Evolutionary conservation across 225 moss, liverwort and hornwort species (phyloP), one percentile per base, ranked within the genome.

Genomic region (Bryum argenteum): DNA sequence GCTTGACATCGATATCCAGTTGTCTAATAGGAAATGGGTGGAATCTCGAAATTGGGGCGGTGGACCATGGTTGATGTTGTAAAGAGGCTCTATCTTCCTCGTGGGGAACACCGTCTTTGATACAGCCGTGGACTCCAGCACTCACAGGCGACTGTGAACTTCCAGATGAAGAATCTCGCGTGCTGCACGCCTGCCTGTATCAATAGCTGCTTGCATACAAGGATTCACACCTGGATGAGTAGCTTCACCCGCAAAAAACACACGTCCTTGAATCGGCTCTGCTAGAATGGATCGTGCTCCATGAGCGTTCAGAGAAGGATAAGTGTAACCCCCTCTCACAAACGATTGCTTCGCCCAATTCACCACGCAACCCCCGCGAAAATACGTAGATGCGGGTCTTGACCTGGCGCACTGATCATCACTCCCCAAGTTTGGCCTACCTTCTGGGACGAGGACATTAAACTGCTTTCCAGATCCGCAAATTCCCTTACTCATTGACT

Each of bases 231-330:
- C 95, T 23, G 89, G 85, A 72, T 96, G 95, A 24, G 95, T 91
- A n/a, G 93, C 95, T 84, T 96, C 95, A 11, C 95, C 95, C 26
- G 93, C 93, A 54, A 96, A 96, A 70, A 89, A 96, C 26, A 93
- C 70, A 72, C 89, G 89, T 4, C 79, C 83, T 12, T 79, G 15
- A 22, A 83, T 45, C 47, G 89, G 89, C 77, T 87, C 79, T 16
- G 93, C 89, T 13, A 93, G 74, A 33, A 59, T 74, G 40, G 71
- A 67, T 79, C 95, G 79, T 23, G 95, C 89, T 75, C 91, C 91
- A 70, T 79, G 75, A 18, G 93, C 93, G 62, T 91, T 81, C 22
- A 93, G 58, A 4, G 93, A 91, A 11, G 95, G 93, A 66, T 89
- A 78, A 14, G 93, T 91, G 61, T 93, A 96, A 6, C 93, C 88